phyloP scores from a whole-genome alignment of 2,329 filamentous ascomycete genomes.

The Botrytis tulipae region DNA sequence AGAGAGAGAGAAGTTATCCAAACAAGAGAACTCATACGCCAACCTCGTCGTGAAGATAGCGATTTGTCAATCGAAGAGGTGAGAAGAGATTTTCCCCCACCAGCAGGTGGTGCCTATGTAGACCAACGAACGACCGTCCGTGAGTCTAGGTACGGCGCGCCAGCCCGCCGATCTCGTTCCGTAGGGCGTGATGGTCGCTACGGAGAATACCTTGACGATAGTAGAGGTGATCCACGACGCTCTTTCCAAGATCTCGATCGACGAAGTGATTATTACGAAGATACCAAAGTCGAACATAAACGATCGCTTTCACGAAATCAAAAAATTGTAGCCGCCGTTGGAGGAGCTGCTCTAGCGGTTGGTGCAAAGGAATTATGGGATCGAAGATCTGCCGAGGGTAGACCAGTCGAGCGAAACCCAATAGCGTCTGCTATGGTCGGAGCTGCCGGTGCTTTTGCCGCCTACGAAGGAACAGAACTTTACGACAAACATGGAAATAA shows the following conservation, averaged over 20 bases:
- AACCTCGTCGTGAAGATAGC: constrained; percentile 65
- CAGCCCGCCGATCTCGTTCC: constrained; percentile 60
- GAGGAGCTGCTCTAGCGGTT: constrained; percentile 62
- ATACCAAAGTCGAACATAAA: constrained; percentile 55
- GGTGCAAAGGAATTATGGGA: constrained; percentile 67
- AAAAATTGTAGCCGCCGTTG: constrained; percentile 65
- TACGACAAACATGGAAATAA: constrained; percentile 54
- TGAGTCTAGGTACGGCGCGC: constrained; percentile 39
- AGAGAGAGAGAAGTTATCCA: constrained; percentile 34
- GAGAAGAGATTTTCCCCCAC: constrained; percentile 78
- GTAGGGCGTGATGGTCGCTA: constrained; percentile 60
- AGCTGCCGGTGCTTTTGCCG: constrained; percentile 62
- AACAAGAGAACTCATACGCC: constrained; percentile 56
- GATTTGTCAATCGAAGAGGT: constrained; percentile 78
- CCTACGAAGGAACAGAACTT: constrained; percentile 60
- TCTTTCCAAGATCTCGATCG: constrained; percentile 46
- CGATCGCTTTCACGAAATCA: constrained; percentile 60
- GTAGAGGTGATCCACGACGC: constrained; percentile 44
- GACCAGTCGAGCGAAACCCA: constrained; percentile 55
- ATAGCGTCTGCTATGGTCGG: constrained; percentile 60
- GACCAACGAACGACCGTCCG: constrained; percentile 32
- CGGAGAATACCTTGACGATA: constrained; percentile 53
- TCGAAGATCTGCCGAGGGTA: constrained; percentile 52
- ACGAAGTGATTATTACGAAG: constrained; percentile 48
- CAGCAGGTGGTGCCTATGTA: constrained; percentile 30